Evolutionary conservation across 2,329 filamentous ascomycete genomes (phyloP).

Genomic region (Cladosporium sp.): DNA sequence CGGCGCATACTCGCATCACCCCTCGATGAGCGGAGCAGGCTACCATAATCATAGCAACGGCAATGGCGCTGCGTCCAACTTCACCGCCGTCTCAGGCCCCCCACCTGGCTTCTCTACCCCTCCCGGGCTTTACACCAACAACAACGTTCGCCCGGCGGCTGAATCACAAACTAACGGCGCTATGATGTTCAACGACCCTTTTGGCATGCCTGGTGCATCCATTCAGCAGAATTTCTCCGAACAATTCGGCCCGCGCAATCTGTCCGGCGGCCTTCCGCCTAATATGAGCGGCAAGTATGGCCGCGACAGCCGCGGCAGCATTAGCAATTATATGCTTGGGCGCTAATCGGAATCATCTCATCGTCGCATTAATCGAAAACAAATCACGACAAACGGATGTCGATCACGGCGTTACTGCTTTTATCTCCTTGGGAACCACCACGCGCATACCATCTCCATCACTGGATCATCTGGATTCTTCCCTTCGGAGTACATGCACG

Average conservation of each 20-base stretch:
- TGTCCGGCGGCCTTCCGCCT: conserved; percentile 25
- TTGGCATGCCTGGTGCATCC: conserved; percentile 14
- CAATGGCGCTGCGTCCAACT: conserved; percentile 19
- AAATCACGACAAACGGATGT: too few species aligned
- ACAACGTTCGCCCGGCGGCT: conserved; percentile 1
- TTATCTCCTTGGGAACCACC: too few species aligned
- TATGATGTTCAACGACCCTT: conserved; percentile 25
- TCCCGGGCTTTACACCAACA: conserved; percentile 37
- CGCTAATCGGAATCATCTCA: not conserved
- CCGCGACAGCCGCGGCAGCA: conserved; percentile 16
- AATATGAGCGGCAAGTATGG: conserved; percentile 22
- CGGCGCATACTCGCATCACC: conserved; percentile 46
- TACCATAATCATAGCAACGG: conserved; percentile 53
- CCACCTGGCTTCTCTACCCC: conserved; percentile 75
- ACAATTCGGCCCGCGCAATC: conserved; percentile 19
- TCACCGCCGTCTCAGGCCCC: conserved; percentile 53
- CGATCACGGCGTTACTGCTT: too few species aligned
- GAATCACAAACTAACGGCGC: not conserved
- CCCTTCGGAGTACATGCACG: too few species aligned
- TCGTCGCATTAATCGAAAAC: too few species aligned
- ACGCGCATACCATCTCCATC: too few species aligned
- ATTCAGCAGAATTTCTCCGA: conserved; percentile 15
- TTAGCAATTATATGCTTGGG: conserved; percentile 15
- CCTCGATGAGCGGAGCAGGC: conserved; percentile 31
- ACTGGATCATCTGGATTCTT: too few species aligned